Conservation (phyloP, 1,284 basidiomycete species). For the Meira miltonrushii region DNA sequence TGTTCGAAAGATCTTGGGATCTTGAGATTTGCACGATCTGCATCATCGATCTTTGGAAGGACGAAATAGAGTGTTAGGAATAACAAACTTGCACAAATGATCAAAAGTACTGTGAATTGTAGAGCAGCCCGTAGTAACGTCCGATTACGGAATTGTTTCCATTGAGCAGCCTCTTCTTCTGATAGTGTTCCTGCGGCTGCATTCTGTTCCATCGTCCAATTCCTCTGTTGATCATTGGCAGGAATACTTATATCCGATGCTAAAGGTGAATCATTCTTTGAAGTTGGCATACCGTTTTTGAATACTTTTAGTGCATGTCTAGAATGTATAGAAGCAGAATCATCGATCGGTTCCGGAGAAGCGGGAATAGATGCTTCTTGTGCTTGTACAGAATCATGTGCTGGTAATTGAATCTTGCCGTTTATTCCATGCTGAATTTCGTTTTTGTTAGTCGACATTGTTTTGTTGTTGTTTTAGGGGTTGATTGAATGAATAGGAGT, state of each 20-base stretch:
- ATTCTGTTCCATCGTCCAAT: background rate
- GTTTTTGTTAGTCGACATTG: too few relatives aligned
- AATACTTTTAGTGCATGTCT: slow-evolving; percentile 9
- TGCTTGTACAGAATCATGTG: too few relatives aligned
- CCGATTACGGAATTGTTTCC: background rate
- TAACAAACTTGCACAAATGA: slow-evolving; percentile 28
- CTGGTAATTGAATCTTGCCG: too few relatives aligned
- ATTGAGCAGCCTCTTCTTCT: slow-evolving; percentile 3
- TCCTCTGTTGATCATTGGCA: background rate
- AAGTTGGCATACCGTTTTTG: background rate
- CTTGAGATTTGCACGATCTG: slow-evolving; percentile 40
- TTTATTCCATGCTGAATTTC: too few relatives aligned
- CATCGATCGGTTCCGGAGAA: background rate
- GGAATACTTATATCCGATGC: background rate
- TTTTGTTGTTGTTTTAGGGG: too few relatives aligned
- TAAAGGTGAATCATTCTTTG: background rate
- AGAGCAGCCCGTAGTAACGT: slow-evolving; percentile 25
- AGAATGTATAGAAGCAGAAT: slow-evolving; percentile 6
- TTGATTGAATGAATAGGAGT: too few relatives aligned
- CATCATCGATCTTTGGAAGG: slow-evolving; percentile 34
- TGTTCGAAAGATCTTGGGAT: slow-evolving; percentile 54
- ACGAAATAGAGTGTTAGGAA: slow-evolving; percentile 33
- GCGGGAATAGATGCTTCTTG: too few relatives aligned
- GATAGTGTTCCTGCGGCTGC: background rate
- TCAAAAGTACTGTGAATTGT: slow-evolving; percentile 29